Evolutionary conservation across 2,329 filamentous ascomycete genomes (phyloP).

Genomic region (Chaetomium sp.): DNA sequence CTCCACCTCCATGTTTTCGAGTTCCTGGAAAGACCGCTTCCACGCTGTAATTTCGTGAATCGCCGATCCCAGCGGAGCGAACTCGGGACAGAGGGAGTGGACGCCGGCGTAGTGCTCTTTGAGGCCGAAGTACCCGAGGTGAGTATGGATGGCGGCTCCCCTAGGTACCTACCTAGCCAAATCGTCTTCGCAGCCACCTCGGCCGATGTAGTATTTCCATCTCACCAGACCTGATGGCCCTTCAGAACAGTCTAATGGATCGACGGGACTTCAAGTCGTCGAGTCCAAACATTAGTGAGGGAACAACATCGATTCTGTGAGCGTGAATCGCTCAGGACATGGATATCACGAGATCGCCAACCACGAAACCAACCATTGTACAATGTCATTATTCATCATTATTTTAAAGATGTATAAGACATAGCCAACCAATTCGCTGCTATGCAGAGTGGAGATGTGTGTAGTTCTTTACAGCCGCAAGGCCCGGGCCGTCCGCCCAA

Average conservation of each 20-base stretch:
- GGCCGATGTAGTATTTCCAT: not conserved
- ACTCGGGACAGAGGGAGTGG: constrained; percentile 14
- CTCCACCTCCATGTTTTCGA: constrained; percentile 16
- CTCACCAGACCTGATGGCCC: constrained; percentile 17
- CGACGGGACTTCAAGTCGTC: too few species aligned
- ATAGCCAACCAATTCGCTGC: constrained; percentile 15
- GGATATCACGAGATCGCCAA: not conserved
- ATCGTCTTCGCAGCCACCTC: constrained; percentile 10
- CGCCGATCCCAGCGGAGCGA: constrained; percentile 4
- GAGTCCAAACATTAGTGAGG: too few species aligned
- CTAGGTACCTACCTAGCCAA: too few species aligned
- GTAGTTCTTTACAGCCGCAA: constrained; percentile 2
- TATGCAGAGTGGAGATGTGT: constrained; percentile 28
- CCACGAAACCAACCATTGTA: not conserved
- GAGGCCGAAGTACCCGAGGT: constrained; percentile 19
- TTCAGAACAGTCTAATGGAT: constrained; percentile 20
- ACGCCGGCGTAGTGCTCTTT: constrained; percentile 5
- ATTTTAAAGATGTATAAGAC: constrained; percentile 1
- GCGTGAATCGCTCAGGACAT: too few species aligned
- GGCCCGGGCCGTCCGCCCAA: not conserved
- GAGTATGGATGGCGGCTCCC: constrained; percentile 10
- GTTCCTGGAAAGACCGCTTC: constrained; percentile 8
- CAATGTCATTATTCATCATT: constrained; percentile 2
- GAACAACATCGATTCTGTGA: too few species aligned
- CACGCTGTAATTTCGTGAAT: constrained; percentile 15